phyloP scores from a whole-genome alignment of 2,329 filamentous ascomycete species.

The Onygenales sp. region DNA sequence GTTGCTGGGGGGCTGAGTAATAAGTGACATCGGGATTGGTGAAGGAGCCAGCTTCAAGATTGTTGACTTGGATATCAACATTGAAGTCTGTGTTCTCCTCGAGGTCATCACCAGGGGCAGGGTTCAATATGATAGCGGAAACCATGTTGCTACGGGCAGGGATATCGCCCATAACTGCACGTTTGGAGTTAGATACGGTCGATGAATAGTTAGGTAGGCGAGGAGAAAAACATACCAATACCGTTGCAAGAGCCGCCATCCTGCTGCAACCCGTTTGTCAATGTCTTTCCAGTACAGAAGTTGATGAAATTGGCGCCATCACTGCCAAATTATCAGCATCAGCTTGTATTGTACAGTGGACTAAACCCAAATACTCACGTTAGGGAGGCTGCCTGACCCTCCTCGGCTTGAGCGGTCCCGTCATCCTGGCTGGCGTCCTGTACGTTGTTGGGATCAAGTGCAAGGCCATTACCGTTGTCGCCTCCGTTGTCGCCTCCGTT shows the following conservation, averaged over 20 bases:
- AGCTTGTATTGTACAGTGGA: neutral
- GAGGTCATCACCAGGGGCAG: slow-evolving; percentile 34
- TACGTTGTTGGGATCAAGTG: slow-evolving; percentile 31
- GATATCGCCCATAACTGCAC: slow-evolving; percentile 46
- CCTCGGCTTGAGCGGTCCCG: slow-evolving; percentile 19
- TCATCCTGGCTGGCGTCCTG: slow-evolving; percentile 25
- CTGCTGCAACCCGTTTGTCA: slow-evolving; percentile 47
- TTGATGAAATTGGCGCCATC: slow-evolving; percentile 51
- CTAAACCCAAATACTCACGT: slow-evolving; percentile 28
- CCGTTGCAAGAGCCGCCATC: slow-evolving; percentile 47
- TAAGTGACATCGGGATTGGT: slow-evolving; percentile 47
- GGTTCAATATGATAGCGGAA: slow-evolving; percentile 43
- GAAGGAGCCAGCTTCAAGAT: slow-evolving; percentile 45
- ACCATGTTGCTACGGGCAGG: slow-evolving; percentile 44
- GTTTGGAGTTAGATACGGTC: neutral
- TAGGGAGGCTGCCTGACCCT: slow-evolving; percentile 35
- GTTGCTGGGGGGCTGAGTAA: slow-evolving; percentile 46
- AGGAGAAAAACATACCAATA: slow-evolving; percentile 29
- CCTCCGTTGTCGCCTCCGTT: slow-evolving; percentile 7
- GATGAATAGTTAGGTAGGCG: neutral
- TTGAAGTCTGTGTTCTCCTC: slow-evolving; percentile 35
- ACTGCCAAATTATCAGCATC: slow-evolving; percentile 19
- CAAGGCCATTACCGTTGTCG: slow-evolving; percentile 12
- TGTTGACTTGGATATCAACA: slow-evolving; percentile 39
- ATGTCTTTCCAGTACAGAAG: slow-evolving; percentile 45